Evolutionary conservation across 148 eudicot genomes (phyloP), one percentile per base, ranked within the genome.

Genomic region (Linanthus parryae): DNA sequence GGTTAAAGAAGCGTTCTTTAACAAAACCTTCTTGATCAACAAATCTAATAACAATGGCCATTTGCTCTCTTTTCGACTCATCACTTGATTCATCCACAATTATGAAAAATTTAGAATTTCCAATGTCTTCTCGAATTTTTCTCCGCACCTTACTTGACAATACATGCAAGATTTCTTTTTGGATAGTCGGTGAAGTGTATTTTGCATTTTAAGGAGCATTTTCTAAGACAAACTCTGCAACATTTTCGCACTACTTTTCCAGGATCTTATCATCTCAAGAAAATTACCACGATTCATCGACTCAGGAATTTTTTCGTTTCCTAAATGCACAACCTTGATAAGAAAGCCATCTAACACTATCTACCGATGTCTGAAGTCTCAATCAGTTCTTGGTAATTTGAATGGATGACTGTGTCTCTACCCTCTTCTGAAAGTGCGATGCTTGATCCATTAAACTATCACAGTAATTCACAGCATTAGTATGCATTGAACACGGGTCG

Each of bases 41-140:
- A 58, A 57, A 65, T 51, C 70, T 65, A 9, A 65, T 12, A 29
- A 60, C 42, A 14, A 54, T 24, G 14, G 66, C 35, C 61, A 60
- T 54, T 38, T 61, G 66, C 25, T 54, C 57, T 10, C 13, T 63
- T 10, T 65, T 45, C 9, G 62, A 65, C 13, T 14, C 15, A 57
- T 55, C 76, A 1, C 26, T 9, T 1, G 70, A 19, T 29, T 65
- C 71, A 45, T 65, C 64, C 27, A 61, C 56, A 22, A 65, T 35
- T 13, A 61, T 36, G 20, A 61, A 56, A 57, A 56, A 45, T 21
- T 72, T 59, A 12, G 20, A 2, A 57, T 61, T 42, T 0, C 60
- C 64, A 39, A 61, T 59, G 21, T 65, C 67, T 12, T 41, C 29
- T 41, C 60, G 52, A 35, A 65, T 65, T 5, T 1, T 27, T 0